Conservation (phyloP, 139 green algal genomes). For the Eudorina sp. region DNA sequence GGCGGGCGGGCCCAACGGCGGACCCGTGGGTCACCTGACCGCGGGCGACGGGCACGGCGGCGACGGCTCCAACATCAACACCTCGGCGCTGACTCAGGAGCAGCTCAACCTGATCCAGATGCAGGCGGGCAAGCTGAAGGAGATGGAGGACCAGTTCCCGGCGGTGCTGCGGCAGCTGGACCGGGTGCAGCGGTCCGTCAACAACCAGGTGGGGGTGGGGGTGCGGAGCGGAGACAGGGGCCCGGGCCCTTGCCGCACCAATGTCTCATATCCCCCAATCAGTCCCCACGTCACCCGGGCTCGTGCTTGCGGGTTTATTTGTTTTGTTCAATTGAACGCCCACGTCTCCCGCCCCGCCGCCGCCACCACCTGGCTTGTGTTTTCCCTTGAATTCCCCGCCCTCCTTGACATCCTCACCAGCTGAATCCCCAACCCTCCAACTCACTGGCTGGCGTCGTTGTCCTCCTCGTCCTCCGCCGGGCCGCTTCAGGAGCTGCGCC, state of each 20-base stretch:
- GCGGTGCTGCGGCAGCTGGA: conserved; percentile 62
- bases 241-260: too few species aligned
- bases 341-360: too few species aligned
- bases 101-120: conserved; percentile 54
- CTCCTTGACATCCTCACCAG: too few species aligned
- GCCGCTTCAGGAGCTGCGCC: conserved; percentile 59
- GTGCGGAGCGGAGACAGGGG: not conserved
- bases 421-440: too few species aligned
- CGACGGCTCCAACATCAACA: conserved; percentile 29
- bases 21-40: conserved; percentile 1
- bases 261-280: too few species aligned
- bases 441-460: too few species aligned
- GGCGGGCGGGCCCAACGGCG: not conserved
- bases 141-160: conserved; percentile 61
- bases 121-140: conserved; percentile 54
- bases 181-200: conserved; percentile 62
- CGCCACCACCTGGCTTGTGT: too few species aligned
- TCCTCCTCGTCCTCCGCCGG: too few species aligned
- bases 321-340: too few species aligned
- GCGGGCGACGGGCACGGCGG: not conserved
- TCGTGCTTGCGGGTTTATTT: too few species aligned
- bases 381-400: too few species aligned
- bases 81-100: conserved; percentile 47
- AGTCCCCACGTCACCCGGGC: too few species aligned
- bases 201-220: conserved; percentile 52